Conservation (phyloP, 148 eudicot species). For the Silene latifolia region DNA sequence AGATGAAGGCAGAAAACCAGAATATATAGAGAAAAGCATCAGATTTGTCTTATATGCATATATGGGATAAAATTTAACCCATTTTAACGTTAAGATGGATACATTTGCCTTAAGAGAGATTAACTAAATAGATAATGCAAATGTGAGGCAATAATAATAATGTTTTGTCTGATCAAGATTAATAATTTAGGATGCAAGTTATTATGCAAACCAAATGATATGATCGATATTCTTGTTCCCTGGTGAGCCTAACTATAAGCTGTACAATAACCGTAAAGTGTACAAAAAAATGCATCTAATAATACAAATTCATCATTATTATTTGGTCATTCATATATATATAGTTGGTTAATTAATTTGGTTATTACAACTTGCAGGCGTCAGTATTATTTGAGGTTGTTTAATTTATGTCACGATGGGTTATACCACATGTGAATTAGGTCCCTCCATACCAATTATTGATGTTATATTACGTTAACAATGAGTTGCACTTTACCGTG, state of each 20-base stretch:
- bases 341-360: slow-evolving; percentile 9
- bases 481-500: too few relatives aligned
- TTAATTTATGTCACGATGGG: too few relatives aligned
- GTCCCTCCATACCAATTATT: too few relatives aligned
- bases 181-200: slow-evolving; percentile 24
- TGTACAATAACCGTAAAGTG: slow-evolving; percentile 20
- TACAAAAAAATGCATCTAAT: slow-evolving; percentile 16
- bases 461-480: too few relatives aligned
- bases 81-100: too few relatives aligned
- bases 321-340: neutral
- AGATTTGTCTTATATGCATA: too few relatives aligned
- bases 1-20: too few relatives aligned
- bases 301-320: slow-evolving; percentile 6
- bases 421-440: too few relatives aligned
- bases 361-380: slow-evolving; percentile 10
- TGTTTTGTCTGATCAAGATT: neutral
- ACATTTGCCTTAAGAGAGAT: too few relatives aligned
- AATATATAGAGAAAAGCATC: too few relatives aligned
- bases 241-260: slow-evolving; percentile 22
- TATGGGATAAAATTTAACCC: too few relatives aligned
- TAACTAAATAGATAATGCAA: neutral
- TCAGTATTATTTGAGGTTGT: neutral
- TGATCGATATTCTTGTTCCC: slow-evolving; percentile 29
- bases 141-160: slow-evolving; percentile 18
- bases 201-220: slow-evolving; percentile 17